Conservation (phyloP, 139 green algal genomes). For the Gonium pectorale region DNA sequence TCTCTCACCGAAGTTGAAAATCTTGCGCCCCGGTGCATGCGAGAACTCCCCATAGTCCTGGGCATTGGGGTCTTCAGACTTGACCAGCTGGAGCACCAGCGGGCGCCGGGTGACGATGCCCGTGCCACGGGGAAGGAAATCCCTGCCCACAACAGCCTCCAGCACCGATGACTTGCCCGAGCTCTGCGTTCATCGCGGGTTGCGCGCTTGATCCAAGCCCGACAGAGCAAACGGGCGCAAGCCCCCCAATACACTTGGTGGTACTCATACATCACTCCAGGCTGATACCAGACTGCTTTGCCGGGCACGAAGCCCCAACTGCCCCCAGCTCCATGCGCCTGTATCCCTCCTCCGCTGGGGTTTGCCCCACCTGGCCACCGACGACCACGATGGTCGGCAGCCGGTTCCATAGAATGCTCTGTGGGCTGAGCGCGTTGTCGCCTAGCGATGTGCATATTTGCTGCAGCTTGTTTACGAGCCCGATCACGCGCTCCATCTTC, state of each 20-base stretch:
- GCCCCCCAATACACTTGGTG: too few relatives aligned
- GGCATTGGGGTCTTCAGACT: slow-evolving; percentile 79
- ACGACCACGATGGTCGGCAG: slow-evolving; percentile 93
- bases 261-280: too few relatives aligned
- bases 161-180: slow-evolving; percentile 96
- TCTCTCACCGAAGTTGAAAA: slow-evolving; percentile 84
- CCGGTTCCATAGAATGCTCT: slow-evolving; percentile 82
- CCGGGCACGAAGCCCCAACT: slow-evolving; percentile 11
- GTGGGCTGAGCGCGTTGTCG: slow-evolving; percentile 63
- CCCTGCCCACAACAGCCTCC: slow-evolving; percentile 93
- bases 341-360: too few relatives aligned
- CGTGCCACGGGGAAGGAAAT: slow-evolving; percentile 94
- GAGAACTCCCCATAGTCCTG: slow-evolving; percentile 93
- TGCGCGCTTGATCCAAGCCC: neutral
- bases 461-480: slow-evolving; percentile 74
- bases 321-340: neutral
- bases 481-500: slow-evolving; percentile 60
- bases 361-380: slow-evolving; percentile 81
- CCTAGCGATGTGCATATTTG: slow-evolving; percentile 73
- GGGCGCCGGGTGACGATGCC: slow-evolving; percentile 95
- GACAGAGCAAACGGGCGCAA: too few relatives aligned
- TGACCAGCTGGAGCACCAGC: slow-evolving; percentile 91
- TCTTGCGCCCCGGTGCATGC: slow-evolving; percentile 84
- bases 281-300: too few relatives aligned
- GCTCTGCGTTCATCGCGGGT: slow-evolving; percentile 67